Conservation (phyloP, 805 yeast species). For the Starmerella vaccinii region DNA sequence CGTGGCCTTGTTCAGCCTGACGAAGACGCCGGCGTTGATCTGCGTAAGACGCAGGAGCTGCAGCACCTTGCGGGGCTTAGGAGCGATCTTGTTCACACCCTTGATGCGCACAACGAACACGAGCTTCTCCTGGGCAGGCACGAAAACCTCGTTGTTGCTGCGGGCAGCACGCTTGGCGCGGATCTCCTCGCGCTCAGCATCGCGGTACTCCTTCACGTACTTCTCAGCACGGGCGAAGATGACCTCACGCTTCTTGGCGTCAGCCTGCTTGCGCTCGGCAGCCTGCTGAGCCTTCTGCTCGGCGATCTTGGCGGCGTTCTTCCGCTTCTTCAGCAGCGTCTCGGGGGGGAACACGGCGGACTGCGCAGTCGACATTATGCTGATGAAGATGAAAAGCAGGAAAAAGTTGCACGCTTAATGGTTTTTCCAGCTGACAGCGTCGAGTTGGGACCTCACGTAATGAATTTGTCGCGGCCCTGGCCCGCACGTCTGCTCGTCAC, state of each 20-base stretch:
- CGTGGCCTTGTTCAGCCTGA: slow-evolving; percentile 92
- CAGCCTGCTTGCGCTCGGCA: slow-evolving; percentile 33
- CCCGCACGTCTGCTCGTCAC: not conserved
- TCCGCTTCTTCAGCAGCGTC: slow-evolving; percentile 50
- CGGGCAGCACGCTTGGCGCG: slow-evolving; percentile 78
- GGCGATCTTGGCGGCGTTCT: slow-evolving; percentile 46
- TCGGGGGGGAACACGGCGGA: slow-evolving; percentile 39
- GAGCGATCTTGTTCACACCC: slow-evolving; percentile 98
- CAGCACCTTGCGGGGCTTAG: slow-evolving; percentile 98
- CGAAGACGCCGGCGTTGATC: slow-evolving; percentile 91
- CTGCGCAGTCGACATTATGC: slow-evolving; percentile 11
- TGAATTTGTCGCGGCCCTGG: not conserved
- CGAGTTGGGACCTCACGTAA: slow-evolving; percentile 7
- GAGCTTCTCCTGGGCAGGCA: slow-evolving; percentile 87
- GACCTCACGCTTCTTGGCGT: slow-evolving; percentile 36
- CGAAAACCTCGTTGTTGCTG: slow-evolving; percentile 87
- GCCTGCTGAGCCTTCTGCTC: slow-evolving; percentile 45
- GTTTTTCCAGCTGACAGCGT: slow-evolving; percentile 6
- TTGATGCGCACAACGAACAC: slow-evolving; percentile 96
- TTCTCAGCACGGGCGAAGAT: slow-evolving; percentile 92
- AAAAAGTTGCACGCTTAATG: slow-evolving; percentile 13
- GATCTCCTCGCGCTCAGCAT: slow-evolving; percentile 79
- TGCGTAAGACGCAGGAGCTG: slow-evolving; percentile 82
- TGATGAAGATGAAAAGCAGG: slow-evolving; percentile 9
- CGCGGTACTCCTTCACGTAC: slow-evolving; percentile 89